Conservation (phyloP, 352 stramenopile genomes). For the Pythium oligandrum region DNA sequence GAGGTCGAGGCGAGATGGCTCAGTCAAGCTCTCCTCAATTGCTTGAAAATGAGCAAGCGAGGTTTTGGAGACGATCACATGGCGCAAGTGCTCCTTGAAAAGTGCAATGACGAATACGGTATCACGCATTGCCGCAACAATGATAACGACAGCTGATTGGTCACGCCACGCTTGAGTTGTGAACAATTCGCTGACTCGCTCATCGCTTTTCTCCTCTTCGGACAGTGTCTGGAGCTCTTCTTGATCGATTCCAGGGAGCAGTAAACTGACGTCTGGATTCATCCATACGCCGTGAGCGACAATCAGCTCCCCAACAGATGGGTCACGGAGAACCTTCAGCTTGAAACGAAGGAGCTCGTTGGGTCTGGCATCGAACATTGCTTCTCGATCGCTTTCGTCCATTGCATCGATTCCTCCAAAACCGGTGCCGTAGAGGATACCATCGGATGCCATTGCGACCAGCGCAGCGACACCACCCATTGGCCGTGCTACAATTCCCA, state of each 20-base stretch:
- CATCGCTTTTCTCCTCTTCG: conserved; percentile 18
- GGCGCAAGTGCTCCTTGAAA: conserved; percentile 21
- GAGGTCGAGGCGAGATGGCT: conserved; percentile 60
- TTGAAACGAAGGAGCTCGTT: conserved; percentile 79
- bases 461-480: conserved; percentile 76
- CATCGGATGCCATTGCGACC: conserved; percentile 73
- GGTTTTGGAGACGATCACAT: conserved; percentile 43
- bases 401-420: conserved; percentile 33
- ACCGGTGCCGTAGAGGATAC: conserved; percentile 55
- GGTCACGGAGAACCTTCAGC: conserved; percentile 60
- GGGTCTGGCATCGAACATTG: conserved; percentile 39
- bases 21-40: conserved; percentile 64
- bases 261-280: conserved; percentile 19
- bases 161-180: background rate
- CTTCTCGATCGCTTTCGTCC: conserved; percentile 24
- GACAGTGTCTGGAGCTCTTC: conserved; percentile 26
- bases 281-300: conserved; percentile 69
- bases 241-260: conserved; percentile 13
- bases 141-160: conserved; percentile 28
- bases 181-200: conserved; percentile 28
- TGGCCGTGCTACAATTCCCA: conserved; percentile 71
- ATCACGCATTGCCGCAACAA: conserved; percentile 39
- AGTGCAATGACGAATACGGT: conserved; percentile 56
- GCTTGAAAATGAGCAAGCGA: conserved; percentile 43
- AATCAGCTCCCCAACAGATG: conserved; percentile 38